Evolutionary conservation across 108 stramenopile genomes (phyloP).

Genomic region (Stephanodiscus triporus): DNA sequence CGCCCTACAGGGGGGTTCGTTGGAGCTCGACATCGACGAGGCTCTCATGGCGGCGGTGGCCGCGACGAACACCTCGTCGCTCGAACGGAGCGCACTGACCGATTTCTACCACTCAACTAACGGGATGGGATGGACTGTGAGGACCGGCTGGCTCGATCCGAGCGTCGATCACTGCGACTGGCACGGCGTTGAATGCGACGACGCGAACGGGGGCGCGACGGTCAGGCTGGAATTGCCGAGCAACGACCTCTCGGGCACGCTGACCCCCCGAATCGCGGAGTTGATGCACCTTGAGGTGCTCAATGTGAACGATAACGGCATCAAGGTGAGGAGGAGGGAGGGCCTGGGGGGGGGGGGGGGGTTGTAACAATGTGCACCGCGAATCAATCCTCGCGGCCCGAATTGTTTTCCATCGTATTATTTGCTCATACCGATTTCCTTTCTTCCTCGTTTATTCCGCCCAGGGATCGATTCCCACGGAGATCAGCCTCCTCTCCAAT

Average conservation of each 20-base stretch:
- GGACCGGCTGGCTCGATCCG: slow-evolving; percentile 2
- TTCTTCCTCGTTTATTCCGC: not conserved
- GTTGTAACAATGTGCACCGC: no score
- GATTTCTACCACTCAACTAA: slow-evolving; percentile 12
- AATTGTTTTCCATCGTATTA: not conserved
- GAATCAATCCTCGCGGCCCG: not conserved
- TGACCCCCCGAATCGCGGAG: slow-evolving; percentile 52
- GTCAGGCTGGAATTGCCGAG: slow-evolving; percentile 14
- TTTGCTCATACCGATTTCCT: not conserved
- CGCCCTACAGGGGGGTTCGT: no score
- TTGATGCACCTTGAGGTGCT: slow-evolving; percentile 52
- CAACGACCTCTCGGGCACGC: slow-evolving; percentile 45
- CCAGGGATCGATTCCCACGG: not conserved
- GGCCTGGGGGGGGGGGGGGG: no score
- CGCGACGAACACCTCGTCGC: not conserved
- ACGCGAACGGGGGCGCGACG: not conserved
- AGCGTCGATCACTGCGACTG: slow-evolving; percentile 8
- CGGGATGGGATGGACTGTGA: slow-evolving; percentile 18
- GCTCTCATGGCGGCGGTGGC: no score
- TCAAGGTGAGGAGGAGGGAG: slow-evolving; percentile 9
- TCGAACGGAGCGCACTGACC: slow-evolving; percentile 26
- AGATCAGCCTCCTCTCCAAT: not conserved
- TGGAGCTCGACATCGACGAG: no score
- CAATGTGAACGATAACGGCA: slow-evolving; percentile 57
- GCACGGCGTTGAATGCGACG: slow-evolving; percentile 19